Base-by-base conservation (phyloP, 371 early-diverging fungal species). In the Phascolomyces articulosus region DNA sequence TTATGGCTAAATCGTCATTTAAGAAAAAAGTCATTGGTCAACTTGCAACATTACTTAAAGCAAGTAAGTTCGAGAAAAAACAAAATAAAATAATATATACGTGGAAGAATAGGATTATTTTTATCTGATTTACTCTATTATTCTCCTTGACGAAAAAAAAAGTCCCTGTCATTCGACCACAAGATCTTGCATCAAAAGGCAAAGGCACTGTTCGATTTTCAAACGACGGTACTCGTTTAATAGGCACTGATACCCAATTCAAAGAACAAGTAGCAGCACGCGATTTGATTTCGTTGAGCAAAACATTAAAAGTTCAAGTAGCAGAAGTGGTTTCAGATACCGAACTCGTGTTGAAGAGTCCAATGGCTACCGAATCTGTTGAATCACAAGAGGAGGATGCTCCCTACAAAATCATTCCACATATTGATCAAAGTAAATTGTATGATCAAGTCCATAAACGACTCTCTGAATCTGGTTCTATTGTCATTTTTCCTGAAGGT, bases 401-500 rank as follows among this genome's bases (percentile, higher is more conserved):
- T 16, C 6, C 51, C 23, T 94, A 70, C 73, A 91, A 89, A 66
- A 67, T 86, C 13, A 80, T 80, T 4, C 95, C 96, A 28, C 90
- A 89, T 65, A 80, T 95, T 26, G 90, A 96, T 74, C 94, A 95
- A 72, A 60, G 71, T 48, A 77, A 75, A 1, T 79, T 95, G 80
- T 95, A 90, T 77, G 75, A 78, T 31, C 81, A 85, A 20, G 95
- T 96, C 23, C 86, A 87, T 48, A 74, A 84, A 27, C 79, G 90
- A 13, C 72, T 96, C 26, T 78, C 82, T 31, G 65, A 74, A 28
- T 83, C 85, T 48, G 86, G 82, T 23, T 88, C 87, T 64, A 82
- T 96, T 29, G 95, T 94, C 2, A 95, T 96, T 40, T 96, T 96
- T 74, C 96, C 96, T 16, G 96, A 95, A 69, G 95, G 96, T 28